These are phyloP conservation scores for Echium plantagineum DNA, from an alignment of 257 asterid genomes.

Conservation along the genomic window DNA sequence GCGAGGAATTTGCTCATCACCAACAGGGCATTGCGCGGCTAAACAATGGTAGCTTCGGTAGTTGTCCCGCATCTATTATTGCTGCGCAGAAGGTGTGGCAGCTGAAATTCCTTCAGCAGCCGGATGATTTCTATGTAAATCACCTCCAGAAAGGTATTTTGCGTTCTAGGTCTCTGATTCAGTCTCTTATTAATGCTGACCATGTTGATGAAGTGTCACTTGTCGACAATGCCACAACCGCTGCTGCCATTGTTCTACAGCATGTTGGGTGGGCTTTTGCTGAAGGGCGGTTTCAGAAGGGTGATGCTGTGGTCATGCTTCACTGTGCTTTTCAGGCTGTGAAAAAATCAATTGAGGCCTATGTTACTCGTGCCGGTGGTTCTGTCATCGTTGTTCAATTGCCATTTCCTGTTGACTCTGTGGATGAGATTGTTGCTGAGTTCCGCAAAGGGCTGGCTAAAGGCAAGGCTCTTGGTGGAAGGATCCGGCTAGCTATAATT, in stretches of 20 bases:
- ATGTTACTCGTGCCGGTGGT: conserved; percentile 91
- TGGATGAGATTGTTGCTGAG: conserved; percentile 62
- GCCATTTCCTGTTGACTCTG: conserved; percentile 76
- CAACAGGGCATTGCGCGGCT: conserved; percentile 57
- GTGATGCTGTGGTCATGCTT: conserved; percentile 94
- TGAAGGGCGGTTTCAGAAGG: conserved; percentile 70
- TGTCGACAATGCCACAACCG: conserved; percentile 94
- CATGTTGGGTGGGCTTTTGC: conserved; percentile 92
- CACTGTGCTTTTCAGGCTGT: conserved; percentile 95
- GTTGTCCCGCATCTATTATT: conserved; percentile 87
- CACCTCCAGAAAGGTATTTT: conserved; percentile 63
- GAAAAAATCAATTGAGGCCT: conserved; percentile 91
- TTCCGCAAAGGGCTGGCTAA: conserved; percentile 67
- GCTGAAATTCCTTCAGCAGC: conserved; percentile 79
- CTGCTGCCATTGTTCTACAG: conserved; percentile 90
- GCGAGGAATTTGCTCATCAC: conserved; percentile 69
- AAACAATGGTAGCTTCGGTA: conserved; percentile 92
- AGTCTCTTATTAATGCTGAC: conserved; percentile 79
- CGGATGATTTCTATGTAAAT: conserved; percentile 83
- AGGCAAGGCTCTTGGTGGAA: conserved; percentile 72
- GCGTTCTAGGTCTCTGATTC: conserved; percentile 56
- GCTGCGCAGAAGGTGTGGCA: conserved; percentile 81
- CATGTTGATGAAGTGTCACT: conserved; percentile 82
- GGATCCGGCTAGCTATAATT: conserved; percentile 72
- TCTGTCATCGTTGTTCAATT: conserved; percentile 74